Percentiles rank a stretch among this genome's conserved stretches.
Conservation (phyloP, 768 basidiomycete species). For the Lactifluus piperatus region DNA sequence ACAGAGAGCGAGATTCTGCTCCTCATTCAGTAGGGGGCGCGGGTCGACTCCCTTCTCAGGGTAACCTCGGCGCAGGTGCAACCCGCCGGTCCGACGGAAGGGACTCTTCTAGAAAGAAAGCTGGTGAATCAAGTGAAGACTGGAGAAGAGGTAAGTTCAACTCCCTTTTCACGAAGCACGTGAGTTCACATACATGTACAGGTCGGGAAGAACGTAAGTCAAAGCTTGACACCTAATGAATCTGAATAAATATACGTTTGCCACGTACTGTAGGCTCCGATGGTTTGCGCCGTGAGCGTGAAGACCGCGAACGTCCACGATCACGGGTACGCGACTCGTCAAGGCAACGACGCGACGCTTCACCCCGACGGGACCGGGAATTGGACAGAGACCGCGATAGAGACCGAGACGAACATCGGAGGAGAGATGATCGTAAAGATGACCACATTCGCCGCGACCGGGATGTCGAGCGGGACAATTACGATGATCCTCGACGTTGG, state of each 20-base stretch:
- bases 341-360: conserved; percentile 48
- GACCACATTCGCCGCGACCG: conserved; percentile 30
- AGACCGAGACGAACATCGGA: conserved; percentile 32
- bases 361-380: conserved; percentile 33
- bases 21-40: conserved; percentile 46
- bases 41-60: conserved; percentile 32
- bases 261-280: conserved; percentile 37
- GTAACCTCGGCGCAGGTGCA: conserved; percentile 26
- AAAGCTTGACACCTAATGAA: not conserved
- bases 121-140: conserved; percentile 69
- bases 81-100: conserved; percentile 50
- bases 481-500: conserved; percentile 71
- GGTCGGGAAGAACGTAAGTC: conserved; percentile 56
- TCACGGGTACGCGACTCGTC: conserved; percentile 60
- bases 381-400: conserved; percentile 30
- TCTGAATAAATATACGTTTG: not conserved
- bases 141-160: conserved; percentile 68
- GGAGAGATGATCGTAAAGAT: conserved; percentile 36
- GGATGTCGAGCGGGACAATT: conserved; percentile 41
- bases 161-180: conserved; percentile 4
- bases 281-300: conserved; percentile 48
- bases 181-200: conserved; percentile 21
- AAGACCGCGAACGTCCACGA: conserved; percentile 54
- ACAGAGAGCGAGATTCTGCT: conserved; percentile 59
- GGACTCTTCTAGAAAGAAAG: conserved; percentile 57